Evolutionary conservation across 2,329 filamentous ascomycete species (phyloP).

Genomic region (Lachnellula hyalina): DNA sequence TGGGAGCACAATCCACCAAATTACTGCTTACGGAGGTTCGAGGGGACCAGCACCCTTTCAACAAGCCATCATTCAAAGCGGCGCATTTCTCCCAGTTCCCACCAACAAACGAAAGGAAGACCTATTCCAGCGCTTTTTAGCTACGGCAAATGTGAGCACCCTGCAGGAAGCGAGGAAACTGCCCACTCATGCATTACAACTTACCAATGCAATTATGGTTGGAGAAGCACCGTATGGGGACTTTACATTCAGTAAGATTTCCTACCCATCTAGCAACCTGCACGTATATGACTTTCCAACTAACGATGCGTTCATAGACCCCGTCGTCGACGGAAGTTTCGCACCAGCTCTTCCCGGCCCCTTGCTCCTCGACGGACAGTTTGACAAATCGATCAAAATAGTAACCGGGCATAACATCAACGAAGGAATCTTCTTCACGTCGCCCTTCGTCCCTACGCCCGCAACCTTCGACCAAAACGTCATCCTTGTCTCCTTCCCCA

Average conservation of each 20-base stretch:
- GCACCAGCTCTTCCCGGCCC: conserved; percentile 41
- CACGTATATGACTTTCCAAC: not conserved
- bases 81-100: conserved; percentile 17
- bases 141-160: conserved; percentile 30
- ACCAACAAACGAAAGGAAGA: conserved; percentile 10
- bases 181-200: conserved; percentile 9
- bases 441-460: conserved; percentile 25
- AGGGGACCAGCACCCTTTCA: conserved; percentile 35
- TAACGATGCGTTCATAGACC: not conserved
- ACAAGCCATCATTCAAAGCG: conserved; percentile 31
- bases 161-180: conserved; percentile 30
- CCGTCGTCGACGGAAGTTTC: conserved; percentile 42
- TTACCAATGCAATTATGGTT: conserved; percentile 29
- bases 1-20: conserved; percentile 48
- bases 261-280: not conserved
- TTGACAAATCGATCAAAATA: conserved; percentile 39
- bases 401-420: conserved; percentile 41
- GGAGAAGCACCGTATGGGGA: conserved; percentile 34
- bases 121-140: conserved; percentile 25
- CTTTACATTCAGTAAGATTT: conserved; percentile 32
- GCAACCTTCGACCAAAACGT: conserved; percentile 10
- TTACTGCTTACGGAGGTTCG: conserved; percentile 44
- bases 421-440: conserved; percentile 39
- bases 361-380: conserved; percentile 39
- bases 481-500: conserved; percentile 11